phyloP scores from a whole-genome alignment of 2,329 filamentous ascomycete genomes.

The Elsinoe fawcettii region DNA sequence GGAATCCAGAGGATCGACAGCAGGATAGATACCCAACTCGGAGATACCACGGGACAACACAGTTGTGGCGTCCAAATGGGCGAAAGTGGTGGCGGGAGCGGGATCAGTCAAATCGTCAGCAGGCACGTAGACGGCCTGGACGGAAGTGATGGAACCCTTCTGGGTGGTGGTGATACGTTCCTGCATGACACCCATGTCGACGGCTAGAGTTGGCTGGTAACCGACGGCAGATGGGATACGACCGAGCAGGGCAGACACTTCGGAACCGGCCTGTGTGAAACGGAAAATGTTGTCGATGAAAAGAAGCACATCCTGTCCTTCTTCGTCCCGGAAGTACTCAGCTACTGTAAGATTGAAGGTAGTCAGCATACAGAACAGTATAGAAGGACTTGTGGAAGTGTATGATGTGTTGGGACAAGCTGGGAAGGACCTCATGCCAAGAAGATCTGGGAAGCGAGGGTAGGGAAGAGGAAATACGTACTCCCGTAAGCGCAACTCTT shows the following conservation, averaged over 20 bases:
- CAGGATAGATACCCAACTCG: constrained; percentile 99
- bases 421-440: no score
- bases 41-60: constrained; percentile 99
- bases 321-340: constrained; percentile 74
- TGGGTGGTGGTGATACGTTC: constrained; percentile 99
- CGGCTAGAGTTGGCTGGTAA: constrained; percentile 97
- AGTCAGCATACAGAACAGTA: background rate
- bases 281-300: constrained; percentile 99
- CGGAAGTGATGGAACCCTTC: constrained; percentile 99
- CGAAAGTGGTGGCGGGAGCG: constrained; percentile 98
- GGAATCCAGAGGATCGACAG: constrained; percentile 98
- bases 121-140: constrained; percentile 99
- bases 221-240: constrained; percentile 99
- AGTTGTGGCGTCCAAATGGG: constrained; percentile 99
- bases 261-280: constrained; percentile 99
- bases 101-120: constrained; percentile 99
- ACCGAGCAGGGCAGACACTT: constrained; percentile 98
- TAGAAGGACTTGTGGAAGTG: background rate
- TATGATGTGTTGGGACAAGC: no score
- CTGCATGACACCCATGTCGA: constrained; percentile 99
- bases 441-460: no score
- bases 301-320: constrained; percentile 94
- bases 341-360: constrained; percentile 48
- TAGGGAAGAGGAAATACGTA: background rate
- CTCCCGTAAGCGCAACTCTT: constrained; percentile 95